Conservation (phyloP, 306 rosid genomes). For the Cucurbita maxima region DNA sequence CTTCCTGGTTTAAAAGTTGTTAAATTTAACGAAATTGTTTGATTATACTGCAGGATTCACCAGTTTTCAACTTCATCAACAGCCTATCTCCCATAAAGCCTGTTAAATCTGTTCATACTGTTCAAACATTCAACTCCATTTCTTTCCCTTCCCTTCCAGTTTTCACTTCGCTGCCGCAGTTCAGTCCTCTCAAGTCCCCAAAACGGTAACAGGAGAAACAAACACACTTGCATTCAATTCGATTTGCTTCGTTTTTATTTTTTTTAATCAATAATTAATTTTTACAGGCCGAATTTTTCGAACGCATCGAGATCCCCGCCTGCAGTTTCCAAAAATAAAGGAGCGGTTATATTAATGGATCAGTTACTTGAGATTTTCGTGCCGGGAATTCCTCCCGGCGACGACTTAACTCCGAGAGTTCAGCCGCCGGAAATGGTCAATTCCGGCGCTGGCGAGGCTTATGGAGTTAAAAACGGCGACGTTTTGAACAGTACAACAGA, state of each 20-base stretch:
- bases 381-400: slow-evolving; percentile 7
- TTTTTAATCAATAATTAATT: too few relatives aligned
- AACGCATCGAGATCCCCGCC: slow-evolving; percentile 38
- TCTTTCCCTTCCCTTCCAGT: slow-evolving; percentile 59
- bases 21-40: background rate
- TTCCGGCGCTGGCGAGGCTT: slow-evolving; percentile 27
- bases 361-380: slow-evolving; percentile 11
- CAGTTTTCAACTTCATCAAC: slow-evolving; percentile 55
- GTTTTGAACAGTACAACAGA: background rate
- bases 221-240: background rate
- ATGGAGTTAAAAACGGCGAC: background rate
- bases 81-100: slow-evolving; percentile 81
- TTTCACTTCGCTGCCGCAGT: slow-evolving; percentile 56
- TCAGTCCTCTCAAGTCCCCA: slow-evolving; percentile 48
- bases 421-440: slow-evolving; percentile 11
- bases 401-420: slow-evolving; percentile 15
- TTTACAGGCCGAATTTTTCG: slow-evolving; percentile 22
- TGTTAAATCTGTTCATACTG: slow-evolving; percentile 37
- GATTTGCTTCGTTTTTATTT: too few relatives aligned
- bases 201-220: slow-evolving; percentile 21
- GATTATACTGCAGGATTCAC: slow-evolving; percentile 59
- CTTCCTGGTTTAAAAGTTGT: background rate
- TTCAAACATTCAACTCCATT: slow-evolving; percentile 58
- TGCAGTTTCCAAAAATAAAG: slow-evolving; percentile 21
- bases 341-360: slow-evolving; percentile 18